Base-by-base conservation (phyloP, 768 basidiomycete species). In the Suillus weaverae region DNA sequence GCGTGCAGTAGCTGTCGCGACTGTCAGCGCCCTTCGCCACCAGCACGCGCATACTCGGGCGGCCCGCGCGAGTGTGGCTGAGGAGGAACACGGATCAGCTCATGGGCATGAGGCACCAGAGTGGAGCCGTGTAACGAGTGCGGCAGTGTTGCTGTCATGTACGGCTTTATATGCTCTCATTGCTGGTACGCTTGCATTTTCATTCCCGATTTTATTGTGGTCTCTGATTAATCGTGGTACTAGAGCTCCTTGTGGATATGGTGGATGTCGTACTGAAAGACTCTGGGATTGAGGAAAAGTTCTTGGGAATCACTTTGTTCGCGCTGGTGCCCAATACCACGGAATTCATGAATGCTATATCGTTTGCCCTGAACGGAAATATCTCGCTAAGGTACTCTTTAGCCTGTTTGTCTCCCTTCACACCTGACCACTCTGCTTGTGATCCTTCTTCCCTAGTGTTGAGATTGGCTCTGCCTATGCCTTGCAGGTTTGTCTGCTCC, bases 391-490 rank as follows among this genome's bases (percentile, higher is more conserved):
- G 94, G 96, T 94, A 69, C 57, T 85, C 67, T 6, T 36, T 33
- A 1, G 43, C 43, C n/a, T 56, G 20, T 16, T 39, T 3, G 44
- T 48, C 5, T 32, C 3, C 2, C 1, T n/a, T 9, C n/a, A 61
- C 53, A 33, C 35, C 57, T 59, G 7, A 59, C 35, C 48, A 10
- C 55, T 69, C 32, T 51, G 13, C 51, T 69, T 61, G 64, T 48
- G 63, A 50, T 43, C 26, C 26, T 55, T n/a, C 30, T 30, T 11
- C 46, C 64, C 36, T 68, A 98, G 96, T 76, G 98, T 99, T 95
- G 97, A 99, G 78, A 99, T 99, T 70, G 97, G 97, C 16, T 99
- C 97, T 1, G 97, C 97, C 5, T 99, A 99, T 77, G 97, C 97
- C 5, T 84, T 99, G 3, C 97, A 99, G 77, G 97, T 99, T 18